Percentiles rank a stretch among this genome's conserved stretches.
phyloP scores from a whole-genome alignment of 805 yeast species.

The Candida multigemmis region DNA sequence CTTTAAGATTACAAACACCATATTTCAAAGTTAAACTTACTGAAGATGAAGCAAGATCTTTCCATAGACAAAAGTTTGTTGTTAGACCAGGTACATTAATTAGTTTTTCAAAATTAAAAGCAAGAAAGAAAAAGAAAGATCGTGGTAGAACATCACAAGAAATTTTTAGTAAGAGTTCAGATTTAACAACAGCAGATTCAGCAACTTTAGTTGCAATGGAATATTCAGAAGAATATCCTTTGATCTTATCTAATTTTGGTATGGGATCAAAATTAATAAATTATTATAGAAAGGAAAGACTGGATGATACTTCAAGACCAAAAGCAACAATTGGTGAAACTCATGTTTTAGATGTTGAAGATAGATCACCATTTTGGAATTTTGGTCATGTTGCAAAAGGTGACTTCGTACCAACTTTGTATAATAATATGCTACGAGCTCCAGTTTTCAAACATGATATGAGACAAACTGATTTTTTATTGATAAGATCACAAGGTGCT shows the following conservation, averaged over 20 bases:
- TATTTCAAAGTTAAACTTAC: constrained; percentile 73
- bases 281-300: constrained; percentile 77
- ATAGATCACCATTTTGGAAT: constrained; percentile 96
- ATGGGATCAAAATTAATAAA: constrained; percentile 93
- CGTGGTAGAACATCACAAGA: constrained; percentile 75
- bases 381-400: constrained; percentile 96
- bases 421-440: constrained; percentile 86
- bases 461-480: constrained; percentile 67
- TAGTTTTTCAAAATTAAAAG: constrained; percentile 64
- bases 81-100: constrained; percentile 73
- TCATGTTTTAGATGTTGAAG: constrained; percentile 91
- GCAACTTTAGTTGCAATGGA: constrained; percentile 74
- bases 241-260: constrained; percentile 78
- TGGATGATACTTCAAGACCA: constrained; percentile 79
- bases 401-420: constrained; percentile 84
- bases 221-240: constrained; percentile 84
- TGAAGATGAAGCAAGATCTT: constrained; percentile 59
- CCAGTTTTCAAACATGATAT: constrained; percentile 87
- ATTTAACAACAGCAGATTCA: constrained; percentile 77
- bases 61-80: constrained; percentile 71
- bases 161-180: constrained; percentile 60
- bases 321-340: constrained; percentile 89
- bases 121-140: constrained; percentile 82
- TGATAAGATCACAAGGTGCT: constrained; percentile 73
- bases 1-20: constrained; percentile 80